A percentile compares a stretch with the other conserved stretches of the same genome.
These are phyloP conservation scores for Geotrichum bryndzae DNA, from an alignment of 1,139 yeast species.

Conservation along the genomic window DNA sequence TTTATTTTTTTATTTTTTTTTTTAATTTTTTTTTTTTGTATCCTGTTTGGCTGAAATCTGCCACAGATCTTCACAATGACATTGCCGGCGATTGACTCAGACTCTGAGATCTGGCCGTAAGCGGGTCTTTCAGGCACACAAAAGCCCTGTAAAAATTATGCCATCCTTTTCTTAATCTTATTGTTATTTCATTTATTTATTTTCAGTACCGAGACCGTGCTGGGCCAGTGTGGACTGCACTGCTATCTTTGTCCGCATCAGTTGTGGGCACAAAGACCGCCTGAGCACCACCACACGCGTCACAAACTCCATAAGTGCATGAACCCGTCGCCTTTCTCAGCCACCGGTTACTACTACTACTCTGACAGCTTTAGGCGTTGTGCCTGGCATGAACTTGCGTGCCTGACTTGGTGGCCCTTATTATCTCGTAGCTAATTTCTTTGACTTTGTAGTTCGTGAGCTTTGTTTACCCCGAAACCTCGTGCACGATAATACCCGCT, in stretches of 20 bases:
- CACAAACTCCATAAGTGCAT: background rate
- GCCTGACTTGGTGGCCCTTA: too few species aligned
- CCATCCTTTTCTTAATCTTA: background rate
- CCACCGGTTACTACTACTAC: too few species aligned
- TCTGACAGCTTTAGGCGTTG: too few species aligned
- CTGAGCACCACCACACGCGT: background rate
- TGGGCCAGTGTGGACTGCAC: too few species aligned
- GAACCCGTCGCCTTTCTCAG: background rate
- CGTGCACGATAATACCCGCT: too few species aligned
- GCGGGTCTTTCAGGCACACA: background rate
- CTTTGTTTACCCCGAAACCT: too few species aligned
- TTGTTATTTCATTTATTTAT: background rate
- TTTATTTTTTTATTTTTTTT: background rate
- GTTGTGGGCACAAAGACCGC: background rate
- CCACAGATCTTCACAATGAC: background rate
- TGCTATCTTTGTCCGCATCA: too few species aligned
- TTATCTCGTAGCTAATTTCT: too few species aligned
- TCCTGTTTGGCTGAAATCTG: background rate
- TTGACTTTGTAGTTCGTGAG: too few species aligned
- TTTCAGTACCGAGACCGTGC: too few species aligned
- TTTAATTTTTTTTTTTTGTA: background rate
- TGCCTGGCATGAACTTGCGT: too few species aligned
- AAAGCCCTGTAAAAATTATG: background rate
- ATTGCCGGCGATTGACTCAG: background rate
- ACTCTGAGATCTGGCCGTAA: too few species aligned